These are phyloP conservation scores for Parafenestella ontariensis DNA, from an alignment of 2,329 filamentous ascomycete species.

Conservation along the genomic window DNA sequence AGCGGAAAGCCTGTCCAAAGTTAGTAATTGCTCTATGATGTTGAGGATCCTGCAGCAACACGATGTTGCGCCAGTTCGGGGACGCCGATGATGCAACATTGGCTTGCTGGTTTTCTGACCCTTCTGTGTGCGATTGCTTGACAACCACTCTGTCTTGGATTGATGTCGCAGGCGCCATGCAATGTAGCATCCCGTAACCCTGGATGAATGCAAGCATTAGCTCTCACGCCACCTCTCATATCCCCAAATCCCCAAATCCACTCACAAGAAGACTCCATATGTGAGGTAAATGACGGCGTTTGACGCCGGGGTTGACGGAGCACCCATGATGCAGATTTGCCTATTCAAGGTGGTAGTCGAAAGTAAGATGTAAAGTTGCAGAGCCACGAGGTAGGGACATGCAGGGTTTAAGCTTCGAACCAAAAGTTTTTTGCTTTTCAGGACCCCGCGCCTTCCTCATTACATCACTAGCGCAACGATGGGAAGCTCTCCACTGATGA, in stretches of 20 bases:
- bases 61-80: slow-evolving; percentile 6
- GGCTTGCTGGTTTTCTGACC: slow-evolving; percentile 58
- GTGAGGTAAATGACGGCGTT: slow-evolving; percentile 85
- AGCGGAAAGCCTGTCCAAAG: slow-evolving; percentile 71
- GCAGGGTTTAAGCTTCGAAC: slow-evolving; percentile 26
- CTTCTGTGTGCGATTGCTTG: slow-evolving; percentile 82
- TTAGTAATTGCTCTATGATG: slow-evolving; percentile 29
- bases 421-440: slow-evolving; percentile 32
- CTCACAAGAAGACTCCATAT: slow-evolving; percentile 78
- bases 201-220: slow-evolving; percentile 46
- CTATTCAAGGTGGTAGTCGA: slow-evolving; percentile 3
- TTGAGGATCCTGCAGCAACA: not conserved
- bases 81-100: slow-evolving; percentile 9
- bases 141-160: slow-evolving; percentile 73
- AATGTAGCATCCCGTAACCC: slow-evolving; percentile 67
- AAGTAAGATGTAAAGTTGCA: slow-evolving; percentile 12
- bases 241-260: slow-evolving; percentile 3
- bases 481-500: slow-evolving; percentile 21
- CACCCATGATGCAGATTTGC: slow-evolving; percentile 64
- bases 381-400: slow-evolving; percentile 18
- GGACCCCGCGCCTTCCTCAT: slow-evolving; percentile 28
- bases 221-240: slow-evolving; percentile 9
- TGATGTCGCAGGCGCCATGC: slow-evolving; percentile 67
- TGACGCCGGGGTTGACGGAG: slow-evolving; percentile 76
- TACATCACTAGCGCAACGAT: slow-evolving; percentile 31